A percentile compares a stretch with the other conserved stretches of the same genome.
Conservation (phyloP, 1,284 basidiomycete genomes). For the Moesziomyces antarcticus region DNA sequence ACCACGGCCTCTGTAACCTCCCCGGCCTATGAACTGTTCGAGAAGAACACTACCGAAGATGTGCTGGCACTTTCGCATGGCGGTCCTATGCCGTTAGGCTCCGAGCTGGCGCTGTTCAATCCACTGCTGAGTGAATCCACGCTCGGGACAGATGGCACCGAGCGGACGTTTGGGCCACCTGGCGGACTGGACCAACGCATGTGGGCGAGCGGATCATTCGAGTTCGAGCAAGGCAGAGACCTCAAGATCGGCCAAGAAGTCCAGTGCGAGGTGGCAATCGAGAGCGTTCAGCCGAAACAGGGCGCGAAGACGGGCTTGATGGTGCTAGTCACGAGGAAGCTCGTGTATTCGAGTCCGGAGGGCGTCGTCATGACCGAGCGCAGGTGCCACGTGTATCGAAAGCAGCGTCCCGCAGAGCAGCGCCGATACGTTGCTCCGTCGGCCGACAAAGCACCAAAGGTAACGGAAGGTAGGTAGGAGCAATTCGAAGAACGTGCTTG, state of each 20-base stretch:
- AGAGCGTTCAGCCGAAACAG: conserved; percentile 31
- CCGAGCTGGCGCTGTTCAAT: conserved; percentile 43
- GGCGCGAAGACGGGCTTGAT: conserved; percentile 42
- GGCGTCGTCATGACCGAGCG: conserved; percentile 32
- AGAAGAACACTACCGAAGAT: conserved; percentile 25
- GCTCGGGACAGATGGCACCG: conserved; percentile 26
- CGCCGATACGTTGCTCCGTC: conserved; percentile 18
- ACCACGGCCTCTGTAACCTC: background rate
- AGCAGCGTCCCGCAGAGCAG: conserved; percentile 23
- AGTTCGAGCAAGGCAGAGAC: conserved; percentile 19
- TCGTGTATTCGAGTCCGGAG: conserved; percentile 14
- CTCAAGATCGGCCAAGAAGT: conserved; percentile 31
- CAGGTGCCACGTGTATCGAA: conserved; percentile 38
- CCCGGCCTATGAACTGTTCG: conserved; percentile 4
- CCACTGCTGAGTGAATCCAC: conserved; percentile 34
- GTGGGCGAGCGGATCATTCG: conserved; percentile 49
- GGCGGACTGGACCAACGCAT: conserved; percentile 45
- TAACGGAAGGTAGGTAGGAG: conserved; percentile 13
- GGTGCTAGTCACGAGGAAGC: conserved; percentile 38
- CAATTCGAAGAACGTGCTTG: background rate
- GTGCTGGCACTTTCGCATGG: conserved; percentile 6
- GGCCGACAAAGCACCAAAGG: conserved; percentile 7
- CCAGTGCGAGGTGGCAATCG: conserved; percentile 21
- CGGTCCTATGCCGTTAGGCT: conserved; percentile 20
- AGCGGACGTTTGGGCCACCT: conserved; percentile 38